Conservation (phyloP, 2,329 filamentous ascomycete species). For the Cylindrodendrum hubeiense region DNA sequence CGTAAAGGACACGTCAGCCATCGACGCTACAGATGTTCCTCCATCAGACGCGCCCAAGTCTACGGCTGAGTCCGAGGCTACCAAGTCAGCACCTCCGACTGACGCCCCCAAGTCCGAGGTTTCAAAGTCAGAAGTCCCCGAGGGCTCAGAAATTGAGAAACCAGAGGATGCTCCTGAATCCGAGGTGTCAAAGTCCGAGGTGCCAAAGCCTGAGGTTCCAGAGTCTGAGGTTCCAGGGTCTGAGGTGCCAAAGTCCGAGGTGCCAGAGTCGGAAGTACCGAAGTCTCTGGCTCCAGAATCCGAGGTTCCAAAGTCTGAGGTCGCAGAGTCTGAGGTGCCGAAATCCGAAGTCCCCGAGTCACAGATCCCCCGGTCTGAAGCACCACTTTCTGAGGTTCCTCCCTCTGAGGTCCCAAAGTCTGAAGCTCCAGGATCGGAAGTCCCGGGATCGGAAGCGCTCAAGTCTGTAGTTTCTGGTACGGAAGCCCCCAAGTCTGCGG, state of each 20-base stretch:
- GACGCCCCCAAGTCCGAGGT: background rate
- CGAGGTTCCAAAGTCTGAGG: background rate
- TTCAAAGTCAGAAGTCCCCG: slow-evolving; percentile 14
- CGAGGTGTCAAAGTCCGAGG: background rate
- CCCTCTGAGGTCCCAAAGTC: slow-evolving; percentile 58
- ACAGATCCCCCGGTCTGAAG: too few species aligned
- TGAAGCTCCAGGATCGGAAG: slow-evolving; percentile 51
- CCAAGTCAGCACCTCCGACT: background rate
- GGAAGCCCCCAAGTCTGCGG: background rate
- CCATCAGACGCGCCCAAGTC: slow-evolving; percentile 1
- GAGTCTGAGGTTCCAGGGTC: background rate
- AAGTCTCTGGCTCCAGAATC: background rate
- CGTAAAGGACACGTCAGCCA: background rate
- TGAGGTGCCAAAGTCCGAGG: background rate
- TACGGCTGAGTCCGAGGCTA: background rate
- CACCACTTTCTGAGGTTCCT: too few species aligned
- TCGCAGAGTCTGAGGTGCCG: slow-evolving; percentile 50
- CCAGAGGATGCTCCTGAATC: background rate
- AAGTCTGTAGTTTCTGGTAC: too few species aligned
- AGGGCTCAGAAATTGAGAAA: slow-evolving; percentile 3
- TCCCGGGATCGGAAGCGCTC: slow-evolving; percentile 21
- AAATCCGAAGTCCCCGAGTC: slow-evolving; percentile 41
- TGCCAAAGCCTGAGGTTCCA: background rate
- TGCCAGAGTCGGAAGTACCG: background rate
- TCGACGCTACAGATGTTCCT: background rate